A percentile compares a stretch with the other conserved stretches of the same genome.
These are phyloP conservation scores for Metahyphopichia silvanorum DNA, from an alignment of 805 yeast genomes.

Conservation along the genomic window DNA sequence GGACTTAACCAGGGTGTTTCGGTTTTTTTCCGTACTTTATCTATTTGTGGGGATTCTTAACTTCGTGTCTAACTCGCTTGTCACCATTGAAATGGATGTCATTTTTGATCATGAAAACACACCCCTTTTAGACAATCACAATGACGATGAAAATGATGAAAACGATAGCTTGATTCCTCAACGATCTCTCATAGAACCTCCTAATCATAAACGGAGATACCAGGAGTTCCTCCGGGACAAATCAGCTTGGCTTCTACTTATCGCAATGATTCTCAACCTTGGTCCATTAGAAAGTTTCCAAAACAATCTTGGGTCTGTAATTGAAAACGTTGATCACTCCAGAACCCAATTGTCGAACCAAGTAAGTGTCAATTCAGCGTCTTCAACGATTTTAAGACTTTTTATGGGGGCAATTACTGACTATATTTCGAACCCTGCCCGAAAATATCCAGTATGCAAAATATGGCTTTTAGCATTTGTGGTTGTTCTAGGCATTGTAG, in stretches of 20 bases:
- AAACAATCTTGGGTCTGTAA: slow-evolving; percentile 75
- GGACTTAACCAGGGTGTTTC: slow-evolving; percentile 51
- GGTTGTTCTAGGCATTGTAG: slow-evolving; percentile 26
- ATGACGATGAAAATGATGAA: slow-evolving; percentile 14
- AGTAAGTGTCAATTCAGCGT: slow-evolving; percentile 59
- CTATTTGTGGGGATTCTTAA: slow-evolving; percentile 54
- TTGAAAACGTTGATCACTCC: slow-evolving; percentile 16
- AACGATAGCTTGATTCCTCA: slow-evolving; percentile 27
- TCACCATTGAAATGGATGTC: slow-evolving; percentile 53
- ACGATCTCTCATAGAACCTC: slow-evolving; percentile 34
- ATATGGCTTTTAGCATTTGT: slow-evolving; percentile 29
- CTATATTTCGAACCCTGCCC: slow-evolving; percentile 34
- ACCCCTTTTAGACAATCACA: slow-evolving; percentile 5
- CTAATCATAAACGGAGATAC: slow-evolving; percentile 31
- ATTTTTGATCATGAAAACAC: slow-evolving; percentile 29
- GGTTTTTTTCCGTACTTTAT: slow-evolving; percentile 51
- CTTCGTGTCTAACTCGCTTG: slow-evolving; percentile 63
- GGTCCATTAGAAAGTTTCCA: slow-evolving; percentile 88
- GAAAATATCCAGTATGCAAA: slow-evolving; percentile 26
- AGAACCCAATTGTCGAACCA: slow-evolving; percentile 35
- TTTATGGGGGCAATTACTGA: slow-evolving; percentile 69
- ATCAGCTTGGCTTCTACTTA: slow-evolving; percentile 60
- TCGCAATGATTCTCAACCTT: slow-evolving; percentile 60
- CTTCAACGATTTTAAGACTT: slow-evolving; percentile 71
- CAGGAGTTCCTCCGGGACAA: slow-evolving; percentile 46